Conservation (phyloP, 805 yeast species). For the Starmerella lactis-condensi region DNA sequence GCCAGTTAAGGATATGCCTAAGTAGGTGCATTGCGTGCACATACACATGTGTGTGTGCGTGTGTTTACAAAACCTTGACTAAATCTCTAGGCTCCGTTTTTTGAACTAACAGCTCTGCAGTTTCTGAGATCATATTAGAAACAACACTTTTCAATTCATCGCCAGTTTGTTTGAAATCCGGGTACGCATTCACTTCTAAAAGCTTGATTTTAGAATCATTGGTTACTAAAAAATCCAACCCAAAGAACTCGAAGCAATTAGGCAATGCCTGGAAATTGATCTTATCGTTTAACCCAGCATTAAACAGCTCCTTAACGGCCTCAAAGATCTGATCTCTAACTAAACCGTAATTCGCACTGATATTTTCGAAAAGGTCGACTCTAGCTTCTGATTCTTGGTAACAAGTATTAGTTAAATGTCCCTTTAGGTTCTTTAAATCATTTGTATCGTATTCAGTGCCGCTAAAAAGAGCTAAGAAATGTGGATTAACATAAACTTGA, state of each 20-base stretch:
- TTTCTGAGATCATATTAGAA: constrained; percentile 42
- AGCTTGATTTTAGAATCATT: constrained; percentile 34
- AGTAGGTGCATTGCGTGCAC: not conserved
- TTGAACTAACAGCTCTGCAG: constrained; percentile 30
- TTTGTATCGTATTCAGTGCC: constrained; percentile 29
- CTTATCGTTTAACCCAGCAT: constrained; percentile 64
- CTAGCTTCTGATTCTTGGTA: constrained; percentile 37
- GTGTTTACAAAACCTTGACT: not conserved
- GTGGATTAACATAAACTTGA: constrained; percentile 57
- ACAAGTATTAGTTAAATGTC: constrained; percentile 90
- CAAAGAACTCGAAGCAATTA: constrained; percentile 74
- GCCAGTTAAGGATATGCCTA: constrained; percentile 9
- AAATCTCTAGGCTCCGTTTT: not conserved
- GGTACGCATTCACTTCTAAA: constrained; percentile 80
- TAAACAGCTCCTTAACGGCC: constrained; percentile 57
- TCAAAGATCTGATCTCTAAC: constrained; percentile 33
- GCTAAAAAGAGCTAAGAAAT: constrained; percentile 73
- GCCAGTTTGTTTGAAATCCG: constrained; percentile 95
- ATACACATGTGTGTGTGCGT: not conserved
- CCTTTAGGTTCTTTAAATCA: constrained; percentile 30
- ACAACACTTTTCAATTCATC: constrained; percentile 47
- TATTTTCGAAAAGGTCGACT: constrained; percentile 47
- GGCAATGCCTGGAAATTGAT: constrained; percentile 67
- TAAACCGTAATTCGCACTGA: not conserved
- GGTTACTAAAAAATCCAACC: constrained; percentile 71